Conservation (phyloP, 768 basidiomycete species). For the Nidularia sp. region DNA sequence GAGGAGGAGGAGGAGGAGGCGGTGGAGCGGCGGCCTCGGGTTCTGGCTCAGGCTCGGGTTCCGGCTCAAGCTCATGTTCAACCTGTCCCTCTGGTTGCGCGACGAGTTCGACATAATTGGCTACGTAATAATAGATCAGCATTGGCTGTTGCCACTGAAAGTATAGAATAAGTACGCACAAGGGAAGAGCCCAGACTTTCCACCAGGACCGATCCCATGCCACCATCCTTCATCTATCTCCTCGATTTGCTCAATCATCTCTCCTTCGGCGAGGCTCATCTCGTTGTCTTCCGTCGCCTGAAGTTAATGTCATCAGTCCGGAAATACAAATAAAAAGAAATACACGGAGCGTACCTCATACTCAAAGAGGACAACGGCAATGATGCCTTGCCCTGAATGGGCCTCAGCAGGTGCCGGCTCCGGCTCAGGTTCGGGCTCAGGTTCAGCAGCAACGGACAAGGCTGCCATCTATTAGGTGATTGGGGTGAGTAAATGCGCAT, state of each 20-base stretch:
- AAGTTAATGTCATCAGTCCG: neutral
- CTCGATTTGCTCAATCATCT: slow-evolving; percentile 78
- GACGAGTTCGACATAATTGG: slow-evolving; percentile 84
- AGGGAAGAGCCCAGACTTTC: slow-evolving; percentile 84
- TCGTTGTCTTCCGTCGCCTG: slow-evolving; percentile 87
- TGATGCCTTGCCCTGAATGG: slow-evolving; percentile 42
- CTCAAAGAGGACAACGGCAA: slow-evolving; percentile 75
- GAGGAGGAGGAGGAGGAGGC: slow-evolving; percentile 43
- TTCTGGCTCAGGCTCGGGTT: slow-evolving; percentile 42
- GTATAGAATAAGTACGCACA: slow-evolving; percentile 35
- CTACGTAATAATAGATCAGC: slow-evolving; percentile 23
- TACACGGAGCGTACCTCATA: slow-evolving; percentile 53
- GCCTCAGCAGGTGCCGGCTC: slow-evolving; percentile 15
- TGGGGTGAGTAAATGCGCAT: neutral
- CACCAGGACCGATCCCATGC: slow-evolving; percentile 68
- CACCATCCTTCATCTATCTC: slow-evolving; percentile 92
- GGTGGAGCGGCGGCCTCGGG: slow-evolving; percentile 51
- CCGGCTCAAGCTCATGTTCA: slow-evolving; percentile 24
- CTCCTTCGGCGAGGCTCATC: slow-evolving; percentile 74
- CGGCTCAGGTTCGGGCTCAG: slow-evolving; percentile 35
- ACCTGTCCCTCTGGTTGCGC: slow-evolving; percentile 37
- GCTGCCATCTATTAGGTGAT: slow-evolving; percentile 20
- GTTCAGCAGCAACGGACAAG: slow-evolving; percentile 20
- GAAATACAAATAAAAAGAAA: neutral
- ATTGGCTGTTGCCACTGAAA: neutral